A percentile compares a stretch with the other conserved stretches of the same genome.
Evolutionary conservation across 169 alveolate genomes (phyloP).

Genomic region (Eimeria acervulina): DNA sequence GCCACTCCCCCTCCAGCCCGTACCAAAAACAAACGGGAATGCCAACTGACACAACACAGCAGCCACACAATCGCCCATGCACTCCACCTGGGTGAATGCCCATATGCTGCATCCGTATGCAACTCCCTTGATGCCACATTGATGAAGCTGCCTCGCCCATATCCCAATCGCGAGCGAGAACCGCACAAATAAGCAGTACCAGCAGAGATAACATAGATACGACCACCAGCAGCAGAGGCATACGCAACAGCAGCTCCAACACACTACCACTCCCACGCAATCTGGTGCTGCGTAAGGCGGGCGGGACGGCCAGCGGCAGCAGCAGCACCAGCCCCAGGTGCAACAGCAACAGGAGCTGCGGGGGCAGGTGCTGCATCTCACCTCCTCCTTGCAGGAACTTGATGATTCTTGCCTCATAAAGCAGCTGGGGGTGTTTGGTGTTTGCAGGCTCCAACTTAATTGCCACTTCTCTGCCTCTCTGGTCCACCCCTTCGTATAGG

Average conservation of each 20-base stretch:
- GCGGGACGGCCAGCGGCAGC: constrained; percentile 4
- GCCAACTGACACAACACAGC: constrained; percentile 48
- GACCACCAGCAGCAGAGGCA: constrained; percentile 39
- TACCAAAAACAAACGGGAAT: constrained; percentile 93
- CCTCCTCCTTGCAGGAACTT: constrained; percentile 97
- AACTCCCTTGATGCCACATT: background rate
- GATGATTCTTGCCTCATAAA: constrained; percentile 97
- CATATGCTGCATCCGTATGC: background rate
- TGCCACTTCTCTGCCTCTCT: constrained; percentile 97
- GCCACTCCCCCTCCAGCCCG: constrained; percentile 98
- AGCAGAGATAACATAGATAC: background rate
- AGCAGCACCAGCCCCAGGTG: no score
- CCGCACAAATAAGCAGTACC: background rate
- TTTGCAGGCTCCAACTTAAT: constrained; percentile 93
- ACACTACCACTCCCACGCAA: background rate
- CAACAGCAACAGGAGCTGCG: constrained; percentile 18
- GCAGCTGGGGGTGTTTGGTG: constrained; percentile 97
- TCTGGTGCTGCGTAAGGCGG: no score
- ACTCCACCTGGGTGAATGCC: background rate
- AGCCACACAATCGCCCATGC: background rate
- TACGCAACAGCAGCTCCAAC: background rate
- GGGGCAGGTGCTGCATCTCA: constrained; percentile 73
- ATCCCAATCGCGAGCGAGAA: background rate
- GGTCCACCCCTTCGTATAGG: constrained; percentile 94
- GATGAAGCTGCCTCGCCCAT: background rate